Evolutionary conservation across 768 basidiomycete genomes (phyloP).

Genomic region (Auriscalpium orientale): DNA sequence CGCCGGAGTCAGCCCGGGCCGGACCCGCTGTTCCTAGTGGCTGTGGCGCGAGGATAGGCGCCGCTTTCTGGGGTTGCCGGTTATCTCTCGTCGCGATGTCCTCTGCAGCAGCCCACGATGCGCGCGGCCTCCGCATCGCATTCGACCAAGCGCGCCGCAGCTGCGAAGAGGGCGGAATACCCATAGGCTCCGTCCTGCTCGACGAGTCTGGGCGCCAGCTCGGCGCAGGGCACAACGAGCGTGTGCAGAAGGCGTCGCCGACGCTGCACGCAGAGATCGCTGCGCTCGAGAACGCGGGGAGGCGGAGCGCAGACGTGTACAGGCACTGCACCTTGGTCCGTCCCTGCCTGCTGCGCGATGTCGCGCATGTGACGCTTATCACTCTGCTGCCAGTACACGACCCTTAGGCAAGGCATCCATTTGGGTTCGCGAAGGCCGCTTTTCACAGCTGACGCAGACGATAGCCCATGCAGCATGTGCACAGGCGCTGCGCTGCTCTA

Average conservation of each 20-base stretch:
- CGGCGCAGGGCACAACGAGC: constrained; percentile 37
- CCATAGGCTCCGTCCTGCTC: constrained; percentile 50
- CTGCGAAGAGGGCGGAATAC: constrained; percentile 48
- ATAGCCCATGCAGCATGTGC: constrained; percentile 61
- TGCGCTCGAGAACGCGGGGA: constrained; percentile 46
- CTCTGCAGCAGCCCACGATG: neutral
- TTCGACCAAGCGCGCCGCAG: constrained; percentile 38
- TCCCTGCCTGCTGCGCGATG: neutral
- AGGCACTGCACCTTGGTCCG: constrained; percentile 42
- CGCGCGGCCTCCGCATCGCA: constrained; percentile 26
- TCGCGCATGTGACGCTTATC: neutral
- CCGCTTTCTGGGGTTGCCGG: too few relatives aligned
- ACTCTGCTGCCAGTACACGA: constrained; percentile 27
- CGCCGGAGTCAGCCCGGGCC: neutral
- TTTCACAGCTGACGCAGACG: constrained; percentile 10
- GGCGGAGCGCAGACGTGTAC: constrained; percentile 38
- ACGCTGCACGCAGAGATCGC: constrained; percentile 43
- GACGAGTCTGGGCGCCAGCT: constrained; percentile 18
- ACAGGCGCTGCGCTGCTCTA: constrained; percentile 56
- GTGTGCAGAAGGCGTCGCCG: constrained; percentile 36
- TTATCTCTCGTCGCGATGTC: too few relatives aligned
- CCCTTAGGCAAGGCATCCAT: constrained; percentile 25
- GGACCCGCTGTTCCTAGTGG: neutral
- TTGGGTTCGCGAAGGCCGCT: constrained; percentile 1
- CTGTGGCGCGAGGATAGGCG: too few relatives aligned